These are phyloP conservation scores for Chaetoscypha palmicola DNA, from an alignment of 2,329 filamentous ascomycete species.

Conservation along the genomic window DNA sequence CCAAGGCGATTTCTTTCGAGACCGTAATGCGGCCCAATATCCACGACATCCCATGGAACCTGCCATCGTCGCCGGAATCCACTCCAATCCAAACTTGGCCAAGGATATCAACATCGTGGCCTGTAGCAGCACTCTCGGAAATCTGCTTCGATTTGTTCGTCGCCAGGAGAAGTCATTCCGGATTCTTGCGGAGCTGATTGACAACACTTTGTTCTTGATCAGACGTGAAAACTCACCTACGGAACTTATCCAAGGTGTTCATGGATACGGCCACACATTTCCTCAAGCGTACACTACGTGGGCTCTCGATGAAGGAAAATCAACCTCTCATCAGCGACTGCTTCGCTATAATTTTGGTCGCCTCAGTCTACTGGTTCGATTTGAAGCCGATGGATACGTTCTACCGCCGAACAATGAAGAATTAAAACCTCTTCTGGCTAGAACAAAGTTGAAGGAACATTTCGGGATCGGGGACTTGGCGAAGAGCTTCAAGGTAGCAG, in stretches of 20 bases:
- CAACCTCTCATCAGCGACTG: conserved; percentile 53
- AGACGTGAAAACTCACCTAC: conserved; percentile 53
- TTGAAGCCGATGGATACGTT: conserved; percentile 51
- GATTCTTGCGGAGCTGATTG: conserved; percentile 48
- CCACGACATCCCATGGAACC: conserved; percentile 35
- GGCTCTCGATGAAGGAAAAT: conserved; percentile 45
- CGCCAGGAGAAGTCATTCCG: conserved; percentile 41
- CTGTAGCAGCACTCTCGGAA: conserved; percentile 54
- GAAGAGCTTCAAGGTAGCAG: neutral
- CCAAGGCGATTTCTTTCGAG: conserved; percentile 27
- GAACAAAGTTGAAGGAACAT: neutral
- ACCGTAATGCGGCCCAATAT: conserved; percentile 36
- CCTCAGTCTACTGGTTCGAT: conserved; percentile 44
- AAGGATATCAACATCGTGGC: conserved; percentile 45
- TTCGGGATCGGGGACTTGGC: neutral
- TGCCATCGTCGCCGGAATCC: conserved; percentile 33
- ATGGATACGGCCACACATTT: conserved; percentile 58
- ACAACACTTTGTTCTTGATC: conserved; percentile 52
- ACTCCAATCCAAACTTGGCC: conserved; percentile 31
- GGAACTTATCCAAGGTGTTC: conserved; percentile 45
- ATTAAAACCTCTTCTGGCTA: neutral
- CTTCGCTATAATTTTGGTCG: conserved; percentile 49
- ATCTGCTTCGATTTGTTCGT: conserved; percentile 47
- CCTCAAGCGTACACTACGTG: conserved; percentile 59
- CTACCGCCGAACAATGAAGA: neutral